Evolutionary conservation across 257 asterid genomes (phyloP).

Genomic region (Solanum ossicruentum): DNA sequence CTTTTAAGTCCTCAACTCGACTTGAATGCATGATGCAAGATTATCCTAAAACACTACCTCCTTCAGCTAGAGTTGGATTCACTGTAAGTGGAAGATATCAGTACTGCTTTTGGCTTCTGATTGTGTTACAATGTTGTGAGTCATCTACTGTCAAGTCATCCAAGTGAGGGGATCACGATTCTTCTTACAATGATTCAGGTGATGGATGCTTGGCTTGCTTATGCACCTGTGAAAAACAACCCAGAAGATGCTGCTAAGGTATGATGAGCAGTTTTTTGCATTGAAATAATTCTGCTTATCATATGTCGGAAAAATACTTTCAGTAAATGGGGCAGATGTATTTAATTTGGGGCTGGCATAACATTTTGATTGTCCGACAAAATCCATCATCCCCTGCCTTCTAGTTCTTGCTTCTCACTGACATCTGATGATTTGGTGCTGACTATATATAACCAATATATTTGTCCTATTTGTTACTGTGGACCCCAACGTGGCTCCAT

Average conservation of each 20-base stretch:
- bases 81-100: slow-evolving; percentile 49
- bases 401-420: background rate
- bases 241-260: slow-evolving; percentile 99
- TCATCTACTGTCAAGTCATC: background rate
- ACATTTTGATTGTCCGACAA: background rate
- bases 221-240: slow-evolving; percentile 98
- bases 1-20: slow-evolving; percentile 93
- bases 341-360: background rate
- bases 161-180: background rate
- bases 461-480: background rate
- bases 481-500: background rate
- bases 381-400: background rate
- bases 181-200: slow-evolving; percentile 27
- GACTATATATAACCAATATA: background rate
- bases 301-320: background rate
- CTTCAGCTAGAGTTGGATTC: slow-evolving; percentile 94
- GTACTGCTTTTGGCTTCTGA: background rate
- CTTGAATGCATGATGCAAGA: slow-evolving; percentile 99
- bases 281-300: background rate
- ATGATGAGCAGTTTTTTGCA: background rate
- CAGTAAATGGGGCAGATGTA: background rate
- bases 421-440: background rate
- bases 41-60: slow-evolving; percentile 90
- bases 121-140: background rate
- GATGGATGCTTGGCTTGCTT: slow-evolving; percentile 91